Percentiles rank a stretch among this genome's conserved stretches.
These are phyloP conservation scores for Pleurozium schreberi DNA, from an alignment of 225 moss, liverwort and hornwort species.

Conservation along the genomic window DNA sequence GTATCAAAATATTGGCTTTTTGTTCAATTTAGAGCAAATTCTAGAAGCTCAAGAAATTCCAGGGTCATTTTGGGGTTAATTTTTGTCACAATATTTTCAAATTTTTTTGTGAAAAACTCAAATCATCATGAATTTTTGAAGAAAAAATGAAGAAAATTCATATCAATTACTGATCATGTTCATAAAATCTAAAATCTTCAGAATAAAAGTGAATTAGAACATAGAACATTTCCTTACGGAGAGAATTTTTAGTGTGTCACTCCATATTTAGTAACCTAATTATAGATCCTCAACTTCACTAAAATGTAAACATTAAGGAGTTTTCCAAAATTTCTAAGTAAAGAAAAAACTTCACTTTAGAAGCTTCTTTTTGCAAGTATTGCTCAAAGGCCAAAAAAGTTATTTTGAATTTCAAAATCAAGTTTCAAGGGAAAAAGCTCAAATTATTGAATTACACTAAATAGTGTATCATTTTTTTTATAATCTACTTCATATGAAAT, in stretches of 20 bases:
- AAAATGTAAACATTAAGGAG: not conserved
- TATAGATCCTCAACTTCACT: not conserved
- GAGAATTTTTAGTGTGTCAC: rapidly evolving
- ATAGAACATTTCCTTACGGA: rapidly evolving
- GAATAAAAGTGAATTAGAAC: rapidly evolving
- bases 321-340: not conserved
- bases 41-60: too few species aligned
- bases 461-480: not conserved
- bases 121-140: not conserved
- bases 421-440: not conserved
- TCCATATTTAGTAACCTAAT: rapidly evolving
- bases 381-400: not conserved
- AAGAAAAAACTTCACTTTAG: rapidly evolving
- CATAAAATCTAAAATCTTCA: not conserved
- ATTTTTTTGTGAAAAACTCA: not conserved
- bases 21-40: too few species aligned
- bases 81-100: not conserved
- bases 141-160: not conserved
- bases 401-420: not conserved
- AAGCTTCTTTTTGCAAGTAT: not conserved
- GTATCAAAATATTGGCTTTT: too few species aligned
- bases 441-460: not conserved
- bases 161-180: not conserved
- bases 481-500: not conserved
- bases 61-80: too few species aligned